Evolutionary conservation across 2,329 filamentous ascomycete species (phyloP), one percentile per base, ranked within the genome.

Genomic region (Talaromyces pinophilus): DNA sequence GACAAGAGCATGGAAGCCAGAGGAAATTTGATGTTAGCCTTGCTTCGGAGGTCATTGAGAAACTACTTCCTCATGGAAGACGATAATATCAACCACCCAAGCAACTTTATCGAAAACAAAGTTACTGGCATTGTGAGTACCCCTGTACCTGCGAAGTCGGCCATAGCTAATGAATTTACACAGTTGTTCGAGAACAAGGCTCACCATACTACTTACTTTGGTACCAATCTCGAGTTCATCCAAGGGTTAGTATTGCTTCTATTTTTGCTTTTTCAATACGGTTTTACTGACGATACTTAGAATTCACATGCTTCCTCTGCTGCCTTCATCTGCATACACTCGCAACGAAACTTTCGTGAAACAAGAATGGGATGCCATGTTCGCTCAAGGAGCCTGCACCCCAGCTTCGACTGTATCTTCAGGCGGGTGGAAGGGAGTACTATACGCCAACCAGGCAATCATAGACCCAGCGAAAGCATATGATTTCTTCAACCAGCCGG

Each of bases 201-300:
- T 63, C 92, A 98, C 76, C 92, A 97, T 78, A 90, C 91, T 3
- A 97, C 94, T 0, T 97, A 92, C 80, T 97, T 97, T 73, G 92
- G 92, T 55, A 77, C 81, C 61, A 87, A 89, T 66, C 84, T 87
- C 13, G 90, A 94, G 78, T 92, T 87, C 71, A 86, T 96, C 68
- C 83, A 88, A 75, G 87, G 85, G 80, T 81, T 73, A 63, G 74
- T 48, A 13, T 28, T 46, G n/a, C 13, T 25, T 4, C 15, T 11
- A 1, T 42, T 3, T 19, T 19, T 10, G 25, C 28, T 69, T 25
- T 15, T 13, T 13, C 13, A 38, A 38, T 13, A 15, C 44, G 64
- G 71, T 22, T 30, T 71, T 46, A 60, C 57, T 60, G 5, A 60
- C 15, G 28, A 38, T 10, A 44, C 13, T 87, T 73, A 90, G 91